Evolutionary conservation across 2,329 filamentous ascomycete species (phyloP).

Genomic region (Aureobasidium sp.): DNA sequence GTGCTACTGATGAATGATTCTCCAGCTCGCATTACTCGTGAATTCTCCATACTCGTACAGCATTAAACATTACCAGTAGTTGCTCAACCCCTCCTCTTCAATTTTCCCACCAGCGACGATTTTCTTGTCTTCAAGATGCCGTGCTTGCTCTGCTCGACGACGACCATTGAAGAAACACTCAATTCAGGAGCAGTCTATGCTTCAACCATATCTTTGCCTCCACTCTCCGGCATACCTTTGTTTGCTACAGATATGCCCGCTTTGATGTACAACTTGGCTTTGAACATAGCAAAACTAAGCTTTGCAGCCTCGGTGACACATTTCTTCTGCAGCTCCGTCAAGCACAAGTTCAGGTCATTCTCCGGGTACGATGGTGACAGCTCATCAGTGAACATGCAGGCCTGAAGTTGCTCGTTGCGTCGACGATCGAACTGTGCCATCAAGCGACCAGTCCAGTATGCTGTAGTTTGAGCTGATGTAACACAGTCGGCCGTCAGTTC

Average conservation of each 20-base stretch:
- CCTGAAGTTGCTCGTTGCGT: conserved; percentile 1
- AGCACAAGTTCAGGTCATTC: not conserved
- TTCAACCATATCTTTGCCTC: not conserved
- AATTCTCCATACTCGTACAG: too few species aligned
- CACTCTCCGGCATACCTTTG: not conserved
- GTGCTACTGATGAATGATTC: too few species aligned
- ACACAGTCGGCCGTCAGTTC: not conserved
- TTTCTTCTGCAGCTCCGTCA: conserved; percentile 2
- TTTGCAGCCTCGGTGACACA: conserved; percentile 7
- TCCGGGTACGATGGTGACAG: not conserved
- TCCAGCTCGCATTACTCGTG: too few species aligned
- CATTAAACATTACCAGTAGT: too few species aligned
- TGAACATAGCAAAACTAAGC: conserved; percentile 12
- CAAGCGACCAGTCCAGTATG: conserved; percentile 11
- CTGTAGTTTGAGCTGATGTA: not conserved
- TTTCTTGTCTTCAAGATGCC: not conserved
- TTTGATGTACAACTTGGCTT: not conserved
- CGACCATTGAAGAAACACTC: not conserved
- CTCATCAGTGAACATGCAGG: not conserved
- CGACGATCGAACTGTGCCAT: conserved; percentile 7
- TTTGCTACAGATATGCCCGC: not conserved
- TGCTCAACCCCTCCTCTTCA: not conserved
- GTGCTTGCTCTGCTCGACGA: not conserved
- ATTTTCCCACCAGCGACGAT: not conserved
- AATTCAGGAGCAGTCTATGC: conserved; percentile 7